A percentile compares a stretch with the other conserved stretches of the same genome.
phyloP scores from a whole-genome alignment of 148 eudicot genomes.

The Diospyros lotus region DNA sequence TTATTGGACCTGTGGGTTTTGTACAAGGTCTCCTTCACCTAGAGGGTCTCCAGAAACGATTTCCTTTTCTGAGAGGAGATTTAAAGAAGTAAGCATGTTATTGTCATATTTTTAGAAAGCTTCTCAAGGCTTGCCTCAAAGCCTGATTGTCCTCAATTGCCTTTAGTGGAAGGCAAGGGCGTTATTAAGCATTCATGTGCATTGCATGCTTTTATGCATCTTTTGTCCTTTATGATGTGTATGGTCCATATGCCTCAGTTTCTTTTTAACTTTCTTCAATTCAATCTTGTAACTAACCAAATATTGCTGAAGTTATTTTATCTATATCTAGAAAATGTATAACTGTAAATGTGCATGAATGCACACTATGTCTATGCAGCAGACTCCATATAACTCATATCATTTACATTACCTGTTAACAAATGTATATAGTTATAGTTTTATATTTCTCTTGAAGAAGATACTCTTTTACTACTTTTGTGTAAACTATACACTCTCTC shows the following conservation, averaged over 20 bases:
- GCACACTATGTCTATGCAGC: no score
- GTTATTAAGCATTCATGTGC: not conserved
- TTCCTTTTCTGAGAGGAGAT: conserved; percentile 55
- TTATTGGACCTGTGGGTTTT: conserved; percentile 63
- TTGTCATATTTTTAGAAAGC: not conserved
- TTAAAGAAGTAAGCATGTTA: conserved; percentile 49
- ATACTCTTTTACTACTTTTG: no score
- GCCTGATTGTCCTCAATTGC: not conserved
- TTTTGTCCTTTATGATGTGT: not conserved
- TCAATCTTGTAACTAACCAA: not conserved
- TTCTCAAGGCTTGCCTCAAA: not conserved
- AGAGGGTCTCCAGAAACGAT: conserved; percentile 40
- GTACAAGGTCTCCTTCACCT: conserved; percentile 75
- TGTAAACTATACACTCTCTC: no score
- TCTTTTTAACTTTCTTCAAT: not conserved
- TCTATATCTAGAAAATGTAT: not conserved
- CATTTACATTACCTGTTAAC: no score
- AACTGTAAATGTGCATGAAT: no score
- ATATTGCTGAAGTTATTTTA: not conserved
- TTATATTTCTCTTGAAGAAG: no score
- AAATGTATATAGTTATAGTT: no score
- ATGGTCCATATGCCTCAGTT: not conserved
- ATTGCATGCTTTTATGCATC: not conserved
- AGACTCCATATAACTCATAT: no score
- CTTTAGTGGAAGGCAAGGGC: not conserved